These are phyloP conservation scores for Posidonia australis DNA, from an alignment of 106 monocot genomes.

Conservation along the genomic window DNA sequence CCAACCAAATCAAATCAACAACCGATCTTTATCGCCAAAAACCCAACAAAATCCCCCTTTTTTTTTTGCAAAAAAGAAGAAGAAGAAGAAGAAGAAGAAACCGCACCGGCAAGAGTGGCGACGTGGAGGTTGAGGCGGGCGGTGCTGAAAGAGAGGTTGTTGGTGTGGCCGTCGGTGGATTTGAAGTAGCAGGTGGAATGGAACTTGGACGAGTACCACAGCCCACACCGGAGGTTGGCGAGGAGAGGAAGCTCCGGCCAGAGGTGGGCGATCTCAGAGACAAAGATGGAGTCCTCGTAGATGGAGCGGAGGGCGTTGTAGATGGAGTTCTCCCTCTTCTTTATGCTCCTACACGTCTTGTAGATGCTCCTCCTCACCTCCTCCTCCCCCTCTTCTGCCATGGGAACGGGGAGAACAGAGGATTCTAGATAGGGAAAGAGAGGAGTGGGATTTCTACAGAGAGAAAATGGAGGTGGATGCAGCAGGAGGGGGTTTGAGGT, in stretches of 20 bases:
- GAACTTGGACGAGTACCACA: slow-evolving; percentile 75
- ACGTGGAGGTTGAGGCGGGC: slow-evolving; percentile 88
- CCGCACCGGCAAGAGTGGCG: slow-evolving; percentile 63
- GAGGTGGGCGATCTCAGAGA: slow-evolving; percentile 70
- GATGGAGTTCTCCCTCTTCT: slow-evolving; percentile 34
- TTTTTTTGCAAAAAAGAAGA: not conserved
- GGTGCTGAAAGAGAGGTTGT: slow-evolving; percentile 86
- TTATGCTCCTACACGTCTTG: slow-evolving; percentile 52
- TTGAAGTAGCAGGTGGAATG: slow-evolving; percentile 85
- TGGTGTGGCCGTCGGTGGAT: slow-evolving; percentile 89
- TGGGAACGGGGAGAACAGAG: not conserved
- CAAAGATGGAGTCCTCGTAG: slow-evolving; percentile 81
- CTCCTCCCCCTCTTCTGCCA: not conserved
- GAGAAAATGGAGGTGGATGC: no score
- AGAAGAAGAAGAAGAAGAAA: no score
- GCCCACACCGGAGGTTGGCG: slow-evolving; percentile 92
- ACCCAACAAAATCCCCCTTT: no score
- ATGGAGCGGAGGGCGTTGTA: slow-evolving; percentile 92
- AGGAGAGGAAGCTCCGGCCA: slow-evolving; percentile 81
- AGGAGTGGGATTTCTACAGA: not conserved
- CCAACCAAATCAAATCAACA: not conserved
- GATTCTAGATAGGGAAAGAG: not conserved
- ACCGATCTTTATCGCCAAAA: not conserved
- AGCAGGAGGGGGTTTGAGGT: not conserved
- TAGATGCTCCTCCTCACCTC: slow-evolving; percentile 45